Conservation (phyloP, 441 rosid genomes). For the Gossypium gossypioides region DNA sequence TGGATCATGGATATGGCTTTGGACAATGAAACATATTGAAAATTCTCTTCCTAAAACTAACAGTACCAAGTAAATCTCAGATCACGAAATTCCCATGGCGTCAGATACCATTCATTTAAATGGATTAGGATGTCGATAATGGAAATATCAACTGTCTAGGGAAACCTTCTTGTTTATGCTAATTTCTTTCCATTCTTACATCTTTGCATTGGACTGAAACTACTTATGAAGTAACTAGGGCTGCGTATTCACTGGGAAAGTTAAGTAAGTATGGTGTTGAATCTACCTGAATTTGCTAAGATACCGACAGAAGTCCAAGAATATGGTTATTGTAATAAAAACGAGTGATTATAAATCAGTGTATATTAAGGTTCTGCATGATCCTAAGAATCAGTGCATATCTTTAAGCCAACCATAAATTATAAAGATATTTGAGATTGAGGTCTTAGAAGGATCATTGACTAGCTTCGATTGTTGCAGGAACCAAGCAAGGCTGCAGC, state of each 20-base stretch:
- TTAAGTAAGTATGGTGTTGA: background rate
- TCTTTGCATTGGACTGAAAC: too few relatives aligned
- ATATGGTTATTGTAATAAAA: background rate
- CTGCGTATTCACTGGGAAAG: too few relatives aligned
- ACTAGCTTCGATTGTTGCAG: constrained; percentile 29
- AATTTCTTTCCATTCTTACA: too few relatives aligned
- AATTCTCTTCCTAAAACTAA: too few relatives aligned
- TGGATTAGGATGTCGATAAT: too few relatives aligned
- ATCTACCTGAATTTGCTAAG: background rate
- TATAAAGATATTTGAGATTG: background rate
- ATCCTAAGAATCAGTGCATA: background rate
- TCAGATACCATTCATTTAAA: too few relatives aligned
- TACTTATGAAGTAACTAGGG: too few relatives aligned
- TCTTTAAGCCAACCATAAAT: background rate
- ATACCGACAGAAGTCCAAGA: background rate
- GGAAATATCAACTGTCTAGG: too few relatives aligned
- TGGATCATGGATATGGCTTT: too few relatives aligned
- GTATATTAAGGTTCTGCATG: background rate
- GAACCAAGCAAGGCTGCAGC: constrained; percentile 91
- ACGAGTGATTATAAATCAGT: too few relatives aligned
- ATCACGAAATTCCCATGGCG: background rate
- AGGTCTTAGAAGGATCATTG: background rate
- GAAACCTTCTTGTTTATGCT: too few relatives aligned
- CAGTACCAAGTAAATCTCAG: background rate
- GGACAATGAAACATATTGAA: too few relatives aligned